A percentile compares a stretch with the other conserved stretches of the same genome.
phyloP scores from a whole-genome alignment of 768 basidiomycete species.

The Hemileccinum rubropunctum region DNA sequence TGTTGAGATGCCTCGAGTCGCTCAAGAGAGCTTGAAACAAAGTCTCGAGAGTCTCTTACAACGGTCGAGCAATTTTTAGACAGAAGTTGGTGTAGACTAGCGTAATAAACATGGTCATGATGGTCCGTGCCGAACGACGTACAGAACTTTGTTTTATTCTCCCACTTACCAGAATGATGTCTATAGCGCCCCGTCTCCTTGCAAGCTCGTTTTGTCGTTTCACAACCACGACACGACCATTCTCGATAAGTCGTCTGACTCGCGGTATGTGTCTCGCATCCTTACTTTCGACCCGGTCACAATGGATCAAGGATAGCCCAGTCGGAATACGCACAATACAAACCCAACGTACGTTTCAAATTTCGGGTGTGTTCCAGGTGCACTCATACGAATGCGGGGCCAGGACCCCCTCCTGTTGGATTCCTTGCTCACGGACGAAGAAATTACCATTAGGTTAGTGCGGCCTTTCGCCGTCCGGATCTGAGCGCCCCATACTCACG shows the following conservation, averaged over 20 bases:
- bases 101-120: too few species aligned
- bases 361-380: background rate
- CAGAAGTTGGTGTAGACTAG: too few species aligned
- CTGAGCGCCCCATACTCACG: constrained; percentile 1
- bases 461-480: constrained; percentile 11
- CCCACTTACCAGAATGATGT: constrained; percentile 2
- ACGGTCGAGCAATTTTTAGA: too few species aligned
- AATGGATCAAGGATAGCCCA: constrained; percentile 13
- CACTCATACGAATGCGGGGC: constrained; percentile 3
- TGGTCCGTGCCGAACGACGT: constrained; percentile 17
- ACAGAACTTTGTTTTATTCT: background rate
- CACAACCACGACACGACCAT: constrained; percentile 17
- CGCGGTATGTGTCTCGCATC: constrained; percentile 16
- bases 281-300: background rate
- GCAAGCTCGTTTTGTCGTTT: constrained; percentile 6
- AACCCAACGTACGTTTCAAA: constrained; percentile 15
- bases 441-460: constrained; percentile 76
- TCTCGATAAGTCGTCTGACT: constrained; percentile 17
- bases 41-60: constrained; percentile 21
- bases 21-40: constrained; percentile 20
- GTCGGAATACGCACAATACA: constrained; percentile 19
- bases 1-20: constrained; percentile 2
- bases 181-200: constrained; percentile 1
- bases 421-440: constrained; percentile 82
- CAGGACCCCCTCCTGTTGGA: constrained; percentile 86